These are phyloP conservation scores for Hypomontagnella submonticulosa DNA, from an alignment of 495 filamentous ascomycete species.

Conservation along the genomic window DNA sequence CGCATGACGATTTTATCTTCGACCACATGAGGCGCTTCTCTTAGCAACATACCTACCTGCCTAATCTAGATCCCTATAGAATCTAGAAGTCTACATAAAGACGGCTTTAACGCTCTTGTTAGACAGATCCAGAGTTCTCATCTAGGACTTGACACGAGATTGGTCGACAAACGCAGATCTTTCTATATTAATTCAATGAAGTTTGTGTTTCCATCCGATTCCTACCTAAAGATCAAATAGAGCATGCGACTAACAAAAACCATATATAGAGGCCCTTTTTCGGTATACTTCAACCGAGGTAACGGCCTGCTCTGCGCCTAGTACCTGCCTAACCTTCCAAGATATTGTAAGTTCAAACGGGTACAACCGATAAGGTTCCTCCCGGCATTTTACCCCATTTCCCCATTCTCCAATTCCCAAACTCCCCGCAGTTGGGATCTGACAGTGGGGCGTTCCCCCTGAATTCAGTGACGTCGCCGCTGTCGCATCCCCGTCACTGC, in stretches of 20 bases:
- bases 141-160: constrained; percentile 6
- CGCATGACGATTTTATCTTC: constrained; percentile 24
- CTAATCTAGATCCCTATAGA: not conserved
- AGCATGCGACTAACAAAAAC: not conserved
- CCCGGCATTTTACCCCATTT: not conserved
- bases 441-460: constrained; percentile 17
- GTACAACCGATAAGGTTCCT: too few species aligned
- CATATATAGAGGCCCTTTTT: too few species aligned
- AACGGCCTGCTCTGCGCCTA: too few species aligned
- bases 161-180: constrained; percentile 22
- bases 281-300: too few species aligned
- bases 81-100: constrained; percentile 23
- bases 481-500: not conserved
- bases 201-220: not conserved
- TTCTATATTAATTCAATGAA: constrained; percentile 2
- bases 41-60: constrained; percentile 7
- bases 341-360: too few species aligned
- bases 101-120: constrained; percentile 16
- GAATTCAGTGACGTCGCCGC: constrained; percentile 25
- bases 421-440: constrained; percentile 21
- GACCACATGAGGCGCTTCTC: constrained; percentile 17
- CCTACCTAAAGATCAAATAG: not conserved
- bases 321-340: too few species aligned
- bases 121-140: constrained; percentile 9
- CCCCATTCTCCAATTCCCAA: not conserved